Evolutionary conservation across 1,284 basidiomycete genomes (phyloP).

Genomic region (Fomes fomentarius): DNA sequence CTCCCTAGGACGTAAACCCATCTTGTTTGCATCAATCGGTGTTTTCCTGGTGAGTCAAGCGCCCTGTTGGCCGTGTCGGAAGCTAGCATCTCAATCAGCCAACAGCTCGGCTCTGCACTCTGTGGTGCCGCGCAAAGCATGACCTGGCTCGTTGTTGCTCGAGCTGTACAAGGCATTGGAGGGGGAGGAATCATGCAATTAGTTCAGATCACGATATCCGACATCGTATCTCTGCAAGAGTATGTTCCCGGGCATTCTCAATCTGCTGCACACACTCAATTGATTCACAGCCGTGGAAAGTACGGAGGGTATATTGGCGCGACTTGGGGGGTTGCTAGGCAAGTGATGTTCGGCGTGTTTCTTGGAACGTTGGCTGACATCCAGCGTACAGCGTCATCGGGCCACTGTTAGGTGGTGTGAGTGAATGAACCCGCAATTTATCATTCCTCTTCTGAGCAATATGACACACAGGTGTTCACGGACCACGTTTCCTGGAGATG

Average conservation of each 20-base stretch:
- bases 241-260: slow-evolving; percentile 45
- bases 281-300: slow-evolving; percentile 64
- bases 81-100: background rate
- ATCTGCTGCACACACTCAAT: background rate
- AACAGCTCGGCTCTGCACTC: slow-evolving; percentile 74
- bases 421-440: slow-evolving; percentile 27
- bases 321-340: slow-evolving; percentile 81
- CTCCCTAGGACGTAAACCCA: slow-evolving; percentile 66
- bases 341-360: slow-evolving; percentile 2
- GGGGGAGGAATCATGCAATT: slow-evolving; percentile 77
- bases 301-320: slow-evolving; percentile 76
- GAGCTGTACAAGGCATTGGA: slow-evolving; percentile 84
- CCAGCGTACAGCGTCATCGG: slow-evolving; percentile 63
- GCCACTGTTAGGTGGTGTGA: slow-evolving; percentile 73
- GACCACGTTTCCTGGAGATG: slow-evolving; percentile 79
- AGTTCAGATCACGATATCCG: slow-evolving; percentile 74
- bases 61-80: too few relatives aligned
- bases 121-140: slow-evolving; percentile 84
- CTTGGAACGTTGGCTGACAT: slow-evolving; percentile 1
- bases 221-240: slow-evolving; percentile 80
- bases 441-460: slow-evolving; percentile 4
- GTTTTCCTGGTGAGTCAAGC: slow-evolving; percentile 63
- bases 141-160: slow-evolving; percentile 71
- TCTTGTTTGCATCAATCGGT: slow-evolving; percentile 69
- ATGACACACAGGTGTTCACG: slow-evolving; percentile 53